Percentiles rank a stretch among this genome's conserved stretches.
phyloP scores from a whole-genome alignment of 352 stramenopile species.

The Phytophthora pisi region DNA sequence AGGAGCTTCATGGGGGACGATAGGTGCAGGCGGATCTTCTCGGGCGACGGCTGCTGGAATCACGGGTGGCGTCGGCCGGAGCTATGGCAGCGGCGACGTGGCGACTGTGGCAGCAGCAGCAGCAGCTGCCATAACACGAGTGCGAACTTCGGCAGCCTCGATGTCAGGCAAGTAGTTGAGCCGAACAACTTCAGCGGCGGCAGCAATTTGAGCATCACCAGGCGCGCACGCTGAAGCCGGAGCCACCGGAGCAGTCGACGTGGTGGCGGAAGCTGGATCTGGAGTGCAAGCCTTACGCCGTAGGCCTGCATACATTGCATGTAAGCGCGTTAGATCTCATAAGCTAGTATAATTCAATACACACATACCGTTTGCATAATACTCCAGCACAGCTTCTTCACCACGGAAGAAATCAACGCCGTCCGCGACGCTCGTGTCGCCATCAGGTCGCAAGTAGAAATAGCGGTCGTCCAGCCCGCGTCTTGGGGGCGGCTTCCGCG shows the following conservation, averaged over 20 bases:
- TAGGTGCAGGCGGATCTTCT: too few species aligned
- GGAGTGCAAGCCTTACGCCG: not conserved
- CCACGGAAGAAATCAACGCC: slow-evolving; percentile 7
- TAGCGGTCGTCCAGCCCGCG: slow-evolving; percentile 11
- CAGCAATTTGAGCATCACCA: slow-evolving; percentile 10
- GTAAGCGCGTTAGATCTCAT: not conserved
- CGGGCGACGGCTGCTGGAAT: not conserved
- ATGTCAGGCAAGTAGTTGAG: not conserved
- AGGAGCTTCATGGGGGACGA: too few species aligned
- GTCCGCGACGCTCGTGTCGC: not conserved
- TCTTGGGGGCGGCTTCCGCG: slow-evolving; percentile 2
- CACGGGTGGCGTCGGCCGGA: not conserved
- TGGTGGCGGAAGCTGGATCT: not conserved
- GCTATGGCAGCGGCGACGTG: not conserved
- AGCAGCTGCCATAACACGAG: not conserved
- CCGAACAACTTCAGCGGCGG: slow-evolving; percentile 5
- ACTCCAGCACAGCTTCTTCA: slow-evolving; percentile 14
- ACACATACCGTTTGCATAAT: slow-evolving; percentile 12
- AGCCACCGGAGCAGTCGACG: not conserved
- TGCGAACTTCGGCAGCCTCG: not conserved
- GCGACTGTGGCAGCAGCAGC: not conserved
- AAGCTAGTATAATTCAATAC: not conserved
- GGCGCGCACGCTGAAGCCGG: not conserved
- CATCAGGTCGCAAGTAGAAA: slow-evolving; percentile 3
- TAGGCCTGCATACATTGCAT: not conserved